Evolutionary conservation across 2,329 filamentous ascomycete genomes (phyloP).

Genomic region (Ascochyta clinopodiicola): DNA sequence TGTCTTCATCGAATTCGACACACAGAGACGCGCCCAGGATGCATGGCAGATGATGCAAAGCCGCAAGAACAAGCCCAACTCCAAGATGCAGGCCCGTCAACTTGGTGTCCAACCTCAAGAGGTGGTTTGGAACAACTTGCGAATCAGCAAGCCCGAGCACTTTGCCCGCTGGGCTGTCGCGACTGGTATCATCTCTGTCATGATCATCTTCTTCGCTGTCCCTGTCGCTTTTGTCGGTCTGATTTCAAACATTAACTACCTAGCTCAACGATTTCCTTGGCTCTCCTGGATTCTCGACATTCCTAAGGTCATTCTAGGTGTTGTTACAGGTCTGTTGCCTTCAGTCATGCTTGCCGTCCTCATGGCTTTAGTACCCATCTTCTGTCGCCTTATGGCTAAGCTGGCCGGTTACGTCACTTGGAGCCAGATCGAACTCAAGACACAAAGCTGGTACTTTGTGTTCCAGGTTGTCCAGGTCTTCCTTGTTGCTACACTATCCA

Average conservation of each 20-base stretch:
- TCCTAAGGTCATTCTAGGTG: slow-evolving; percentile 50
- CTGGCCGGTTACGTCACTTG: slow-evolving; percentile 49
- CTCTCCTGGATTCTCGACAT: slow-evolving; percentile 53
- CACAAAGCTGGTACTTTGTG: slow-evolving; percentile 89
- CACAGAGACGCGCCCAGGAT: slow-evolving; percentile 81
- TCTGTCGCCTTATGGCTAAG: slow-evolving; percentile 49
- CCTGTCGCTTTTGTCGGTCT: slow-evolving; percentile 54
- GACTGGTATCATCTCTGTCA: slow-evolving; percentile 48
- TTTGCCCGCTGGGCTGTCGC: slow-evolving; percentile 39
- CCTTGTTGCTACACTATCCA: slow-evolving; percentile 81
- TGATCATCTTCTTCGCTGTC: slow-evolving; percentile 56
- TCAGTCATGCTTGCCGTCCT: slow-evolving; percentile 52
- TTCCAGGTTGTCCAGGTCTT: slow-evolving; percentile 97
- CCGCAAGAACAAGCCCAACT: slow-evolving; percentile 43
- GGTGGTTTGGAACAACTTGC: slow-evolving; percentile 56
- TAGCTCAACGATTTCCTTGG: slow-evolving; percentile 48
- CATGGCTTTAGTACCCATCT: slow-evolving; percentile 54
- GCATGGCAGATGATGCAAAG: slow-evolving; percentile 73
- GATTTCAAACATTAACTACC: slow-evolving; percentile 54
- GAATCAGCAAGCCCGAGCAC: slow-evolving; percentile 46
- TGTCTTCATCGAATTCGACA: slow-evolving; percentile 87
- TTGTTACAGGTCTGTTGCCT: slow-evolving; percentile 56
- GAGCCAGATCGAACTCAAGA: slow-evolving; percentile 68
- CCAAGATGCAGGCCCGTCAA: slow-evolving; percentile 49
- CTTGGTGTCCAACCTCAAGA: slow-evolving; percentile 55